A percentile compares a stretch with the other conserved stretches of the same genome.
These are phyloP conservation scores for Rosa persica DNA, from an alignment of 306 rosid genomes.

Conservation along the genomic window DNA sequence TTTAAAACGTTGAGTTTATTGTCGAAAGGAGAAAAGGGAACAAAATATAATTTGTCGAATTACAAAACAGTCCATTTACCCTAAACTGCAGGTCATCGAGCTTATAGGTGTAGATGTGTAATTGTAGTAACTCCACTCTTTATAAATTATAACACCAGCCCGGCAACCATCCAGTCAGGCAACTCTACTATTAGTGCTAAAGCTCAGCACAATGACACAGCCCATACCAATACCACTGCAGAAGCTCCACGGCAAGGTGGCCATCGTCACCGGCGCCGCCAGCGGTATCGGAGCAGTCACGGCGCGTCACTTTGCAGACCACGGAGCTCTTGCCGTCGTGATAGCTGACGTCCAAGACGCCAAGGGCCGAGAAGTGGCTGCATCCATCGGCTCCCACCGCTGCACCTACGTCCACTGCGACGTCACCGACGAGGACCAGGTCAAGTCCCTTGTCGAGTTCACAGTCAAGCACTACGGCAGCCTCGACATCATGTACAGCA, in stretches of 20 bases:
- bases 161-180: too few relatives aligned
- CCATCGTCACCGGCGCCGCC: conserved; percentile 25
- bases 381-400: neutral
- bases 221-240: neutral
- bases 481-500: conserved; percentile 30
- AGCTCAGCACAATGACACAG: neutral
- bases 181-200: too few relatives aligned
- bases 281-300: conserved; percentile 30
- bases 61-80: too few relatives aligned
- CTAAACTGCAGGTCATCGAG: too few relatives aligned
- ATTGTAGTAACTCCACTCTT: too few relatives aligned
- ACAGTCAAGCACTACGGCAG: conserved; percentile 3
- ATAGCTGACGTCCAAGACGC: conserved; percentile 29
- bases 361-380: conserved; percentile 8
- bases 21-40: too few relatives aligned
- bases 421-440: conserved; percentile 18
- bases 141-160: too few relatives aligned
- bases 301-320: neutral
- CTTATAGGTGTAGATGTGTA: too few relatives aligned
- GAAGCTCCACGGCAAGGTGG: conserved; percentile 29
- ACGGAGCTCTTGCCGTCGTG: conserved; percentile 19
- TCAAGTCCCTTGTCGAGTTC: neutral
- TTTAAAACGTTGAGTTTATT: too few relatives aligned
- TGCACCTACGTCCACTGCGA: conserved; percentile 21
- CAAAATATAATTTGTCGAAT: too few relatives aligned